phyloP scores from a whole-genome alignment of 2,329 filamentous ascomycete species.

The Ceratocystis cacaofunesta region DNA sequence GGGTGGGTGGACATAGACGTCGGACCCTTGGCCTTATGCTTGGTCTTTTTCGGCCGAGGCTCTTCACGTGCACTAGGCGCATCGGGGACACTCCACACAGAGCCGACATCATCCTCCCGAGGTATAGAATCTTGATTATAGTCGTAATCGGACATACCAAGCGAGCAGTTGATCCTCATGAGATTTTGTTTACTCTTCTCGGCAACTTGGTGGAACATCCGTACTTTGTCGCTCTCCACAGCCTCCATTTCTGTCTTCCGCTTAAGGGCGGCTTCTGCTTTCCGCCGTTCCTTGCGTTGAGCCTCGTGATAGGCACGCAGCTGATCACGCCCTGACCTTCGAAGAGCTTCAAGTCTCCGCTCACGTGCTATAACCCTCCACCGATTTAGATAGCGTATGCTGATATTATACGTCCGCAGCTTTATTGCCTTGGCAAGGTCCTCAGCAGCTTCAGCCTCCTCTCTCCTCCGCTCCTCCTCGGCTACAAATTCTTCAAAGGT shows the following conservation, averaged over 20 bases:
- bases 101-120: conserved; percentile 19
- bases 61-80: neutral
- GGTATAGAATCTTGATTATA: conserved; percentile 22
- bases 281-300: conserved; percentile 26
- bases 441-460: conserved; percentile 34
- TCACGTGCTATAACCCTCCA: conserved; percentile 38
- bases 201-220: conserved; percentile 16
- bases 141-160: conserved; percentile 21
- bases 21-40: conserved; percentile 1
- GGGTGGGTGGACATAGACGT: conserved; percentile 10
- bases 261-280: conserved; percentile 20
- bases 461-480: conserved; percentile 29
- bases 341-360: conserved; percentile 34
- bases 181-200: conserved; percentile 22
- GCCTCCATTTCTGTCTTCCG: conserved; percentile 13
- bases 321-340: conserved; percentile 37
- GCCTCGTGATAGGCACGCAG: conserved; percentile 32
- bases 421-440: conserved; percentile 32
- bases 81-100: conserved; percentile 15
- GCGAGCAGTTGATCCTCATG: conserved; percentile 23
- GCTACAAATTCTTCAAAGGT: conserved; percentile 29
- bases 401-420: conserved; percentile 36
- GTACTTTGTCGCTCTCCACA: conserved; percentile 9
- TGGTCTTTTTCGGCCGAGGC: conserved; percentile 9
- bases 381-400: conserved; percentile 40